phyloP scores from a whole-genome alignment of 1,284 basidiomycete species.

The Rhizopogon parksii region DNA sequence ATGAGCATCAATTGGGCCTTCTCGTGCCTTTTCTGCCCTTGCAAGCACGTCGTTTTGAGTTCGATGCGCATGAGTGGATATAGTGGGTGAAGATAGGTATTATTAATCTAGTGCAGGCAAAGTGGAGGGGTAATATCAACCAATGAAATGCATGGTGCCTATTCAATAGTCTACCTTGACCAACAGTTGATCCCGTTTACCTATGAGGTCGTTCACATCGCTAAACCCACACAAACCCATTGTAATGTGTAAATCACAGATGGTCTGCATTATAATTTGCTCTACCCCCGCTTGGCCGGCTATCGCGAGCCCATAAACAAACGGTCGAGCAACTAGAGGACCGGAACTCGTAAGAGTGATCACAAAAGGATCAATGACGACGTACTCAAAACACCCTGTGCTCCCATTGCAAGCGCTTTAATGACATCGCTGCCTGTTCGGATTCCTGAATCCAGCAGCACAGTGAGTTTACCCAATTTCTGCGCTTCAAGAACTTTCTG shows the following conservation, averaged over 20 bases:
- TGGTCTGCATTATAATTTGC: conserved; percentile 41
- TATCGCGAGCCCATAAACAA: conserved; percentile 48
- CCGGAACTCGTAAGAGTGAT: background rate
- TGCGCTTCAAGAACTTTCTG: conserved; percentile 53
- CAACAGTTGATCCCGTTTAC: conserved; percentile 25
- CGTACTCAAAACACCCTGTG: conserved; percentile 57
- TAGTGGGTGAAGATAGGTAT: too few species aligned
- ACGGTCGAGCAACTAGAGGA: conserved; percentile 37
- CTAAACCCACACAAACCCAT: conserved; percentile 40
- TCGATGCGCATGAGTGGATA: too few species aligned
- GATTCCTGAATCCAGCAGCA: conserved; percentile 78
- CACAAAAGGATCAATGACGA: conserved; percentile 8
- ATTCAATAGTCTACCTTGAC: conserved; percentile 12
- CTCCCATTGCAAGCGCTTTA: conserved; percentile 68
- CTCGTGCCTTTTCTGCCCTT: too few species aligned
- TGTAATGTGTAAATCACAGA: conserved; percentile 52
- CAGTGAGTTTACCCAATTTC: conserved; percentile 48
- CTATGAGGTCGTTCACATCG: conserved; percentile 33
- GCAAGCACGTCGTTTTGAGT: too few species aligned
- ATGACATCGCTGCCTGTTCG: conserved; percentile 70
- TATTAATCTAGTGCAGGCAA: too few species aligned
- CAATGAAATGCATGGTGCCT: background rate
- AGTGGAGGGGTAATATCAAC: too few species aligned
- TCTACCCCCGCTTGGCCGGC: conserved; percentile 49
- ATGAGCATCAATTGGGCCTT: too few species aligned